Evolutionary conservation across 179 eudicot genomes (phyloP).

Genomic region (Camellia oleifera): DNA sequence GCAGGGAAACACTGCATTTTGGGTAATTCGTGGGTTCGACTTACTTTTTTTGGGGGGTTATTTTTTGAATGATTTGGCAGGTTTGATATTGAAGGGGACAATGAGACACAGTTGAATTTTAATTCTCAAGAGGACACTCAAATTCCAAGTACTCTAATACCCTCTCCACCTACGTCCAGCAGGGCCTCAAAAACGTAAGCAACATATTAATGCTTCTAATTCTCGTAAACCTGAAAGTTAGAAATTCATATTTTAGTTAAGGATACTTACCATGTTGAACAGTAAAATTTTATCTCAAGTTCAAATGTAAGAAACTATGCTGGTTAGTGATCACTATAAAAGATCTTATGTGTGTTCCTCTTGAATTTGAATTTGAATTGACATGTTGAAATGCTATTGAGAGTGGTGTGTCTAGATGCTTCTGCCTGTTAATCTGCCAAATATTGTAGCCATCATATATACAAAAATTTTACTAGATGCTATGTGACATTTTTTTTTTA

Average conservation of each 20-base stretch:
- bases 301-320: not conserved
- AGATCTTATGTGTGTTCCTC: too few species aligned
- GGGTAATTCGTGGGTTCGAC: not conserved
- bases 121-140: slow-evolving; percentile 42
- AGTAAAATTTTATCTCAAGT: not conserved
- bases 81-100: slow-evolving; percentile 86
- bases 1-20: not conserved
- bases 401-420: not conserved
- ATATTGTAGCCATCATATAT: not conserved
- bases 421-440: not conserved
- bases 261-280: not conserved
- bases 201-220: not conserved
- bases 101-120: slow-evolving; percentile 50
- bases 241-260: not conserved
- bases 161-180: slow-evolving; percentile 65
- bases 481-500: not conserved
- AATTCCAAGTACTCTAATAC: slow-evolving; percentile 42
- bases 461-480: not conserved
- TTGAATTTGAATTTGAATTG: too few species aligned
- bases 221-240: not conserved
- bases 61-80: slow-evolving; percentile 35
- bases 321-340: not conserved
- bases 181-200: slow-evolving; percentile 36
- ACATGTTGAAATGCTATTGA: too few species aligned
- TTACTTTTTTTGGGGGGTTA: not conserved